Evolutionary conservation across 2,329 filamentous ascomycete species (phyloP).

Genomic region (Phyllosticta citribraziliensis): DNA sequence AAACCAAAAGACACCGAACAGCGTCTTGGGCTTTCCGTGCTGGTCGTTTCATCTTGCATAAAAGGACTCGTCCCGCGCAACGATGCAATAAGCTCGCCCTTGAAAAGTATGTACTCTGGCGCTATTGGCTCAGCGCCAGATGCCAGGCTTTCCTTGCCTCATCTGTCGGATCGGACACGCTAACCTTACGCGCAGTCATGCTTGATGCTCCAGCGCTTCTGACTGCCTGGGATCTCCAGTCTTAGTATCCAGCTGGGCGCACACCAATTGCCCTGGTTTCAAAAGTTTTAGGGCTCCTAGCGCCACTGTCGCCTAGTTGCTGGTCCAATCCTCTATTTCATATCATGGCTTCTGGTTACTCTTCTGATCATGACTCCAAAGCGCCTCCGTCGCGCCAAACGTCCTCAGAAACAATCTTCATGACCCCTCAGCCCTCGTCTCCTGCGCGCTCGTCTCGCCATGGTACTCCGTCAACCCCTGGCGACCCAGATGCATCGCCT

Average conservation of each 20-base stretch:
- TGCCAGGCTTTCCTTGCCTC: constrained; percentile 4
- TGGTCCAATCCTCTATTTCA: background rate
- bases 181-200: constrained; percentile 10
- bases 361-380: constrained; percentile 34
- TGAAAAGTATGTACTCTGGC: constrained; percentile 7
- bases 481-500: constrained; percentile 57
- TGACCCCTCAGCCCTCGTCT: constrained; percentile 44
- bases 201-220: constrained; percentile 5
- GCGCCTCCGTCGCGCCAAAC: constrained; percentile 52
- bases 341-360: constrained; percentile 35
- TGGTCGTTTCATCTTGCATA: constrained; percentile 10
- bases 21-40: background rate
- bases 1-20: background rate
- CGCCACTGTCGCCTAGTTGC: background rate
- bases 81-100: constrained; percentile 5
- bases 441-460: constrained; percentile 59
- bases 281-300: constrained; percentile 5
- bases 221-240: background rate
- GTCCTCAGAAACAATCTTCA: constrained; percentile 61
- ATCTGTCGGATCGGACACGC: background rate
- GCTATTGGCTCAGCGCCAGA: background rate
- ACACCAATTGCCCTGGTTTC: background rate
- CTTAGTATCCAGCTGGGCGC: background rate
- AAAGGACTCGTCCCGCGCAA: constrained; percentile 2
- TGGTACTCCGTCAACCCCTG: constrained; percentile 26